A percentile compares a stretch with the other conserved stretches of the same genome.
Conservation (phyloP, 352 stramenopile genomes). For the Phytophthora ramorum region DNA sequence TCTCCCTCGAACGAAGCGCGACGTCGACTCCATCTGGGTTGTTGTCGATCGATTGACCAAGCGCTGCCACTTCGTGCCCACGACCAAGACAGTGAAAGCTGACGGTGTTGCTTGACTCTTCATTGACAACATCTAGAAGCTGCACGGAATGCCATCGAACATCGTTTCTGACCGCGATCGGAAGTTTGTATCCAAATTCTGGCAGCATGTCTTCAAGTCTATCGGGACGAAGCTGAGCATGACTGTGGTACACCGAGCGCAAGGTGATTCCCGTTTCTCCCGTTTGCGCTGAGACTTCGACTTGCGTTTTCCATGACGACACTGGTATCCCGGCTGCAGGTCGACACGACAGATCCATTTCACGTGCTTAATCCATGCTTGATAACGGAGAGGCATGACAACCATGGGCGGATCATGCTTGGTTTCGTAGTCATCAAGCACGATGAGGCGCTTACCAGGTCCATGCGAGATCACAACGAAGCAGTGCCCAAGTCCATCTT, state of each 20-base stretch:
- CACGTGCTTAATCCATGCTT: too few species aligned
- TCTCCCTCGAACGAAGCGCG: background rate
- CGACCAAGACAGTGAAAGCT: conserved; percentile 7
- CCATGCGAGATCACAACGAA: too few species aligned
- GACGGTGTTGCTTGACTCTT: conserved; percentile 14
- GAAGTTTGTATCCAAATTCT: conserved; percentile 26
- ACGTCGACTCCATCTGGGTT: conserved; percentile 12
- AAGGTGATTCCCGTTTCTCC: conserved; percentile 2
- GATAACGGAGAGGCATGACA: too few species aligned
- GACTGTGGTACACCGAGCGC: conserved; percentile 13
- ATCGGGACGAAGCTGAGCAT: conserved; percentile 15
- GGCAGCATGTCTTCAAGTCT: conserved; percentile 11
- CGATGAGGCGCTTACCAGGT: too few species aligned
- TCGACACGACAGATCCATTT: too few species aligned
- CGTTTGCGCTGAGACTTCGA: too few species aligned
- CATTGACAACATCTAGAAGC: conserved; percentile 19
- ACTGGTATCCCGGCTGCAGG: too few species aligned
- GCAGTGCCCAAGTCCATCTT: too few species aligned
- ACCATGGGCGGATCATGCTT: too few species aligned
- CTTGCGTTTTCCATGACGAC: too few species aligned
- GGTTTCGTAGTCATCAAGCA: too few species aligned
- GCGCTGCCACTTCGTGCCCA: conserved; percentile 8
- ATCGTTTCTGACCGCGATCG: conserved; percentile 23
- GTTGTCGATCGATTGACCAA: conserved; percentile 25
- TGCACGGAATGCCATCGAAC: conserved; percentile 6